These are phyloP conservation scores for Phytophthora citricola DNA, from an alignment of 352 stramenopile species.

Conservation along the genomic window DNA sequence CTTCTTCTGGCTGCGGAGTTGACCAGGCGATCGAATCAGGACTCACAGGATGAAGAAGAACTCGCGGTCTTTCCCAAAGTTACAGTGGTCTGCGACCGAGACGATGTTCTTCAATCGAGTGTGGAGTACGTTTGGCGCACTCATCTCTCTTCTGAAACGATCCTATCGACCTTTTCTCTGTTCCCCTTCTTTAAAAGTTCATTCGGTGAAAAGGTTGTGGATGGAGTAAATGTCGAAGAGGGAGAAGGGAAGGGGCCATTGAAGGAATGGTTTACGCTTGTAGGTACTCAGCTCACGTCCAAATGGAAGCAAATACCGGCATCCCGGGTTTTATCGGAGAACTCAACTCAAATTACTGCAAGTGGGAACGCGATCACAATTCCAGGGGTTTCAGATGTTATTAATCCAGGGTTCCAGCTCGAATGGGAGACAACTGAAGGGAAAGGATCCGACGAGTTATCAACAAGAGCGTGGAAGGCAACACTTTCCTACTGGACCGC, in stretches of 20 bases:
- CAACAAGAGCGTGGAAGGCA: conserved; percentile 52
- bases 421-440: conserved; percentile 35
- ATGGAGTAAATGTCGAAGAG: conserved; percentile 70
- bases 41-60: conserved; percentile 17
- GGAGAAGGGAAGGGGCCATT: conserved; percentile 76
- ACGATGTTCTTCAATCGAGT: conserved; percentile 49
- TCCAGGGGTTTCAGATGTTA: conserved; percentile 22
- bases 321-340: not conserved
- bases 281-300: conserved; percentile 45
- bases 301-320: conserved; percentile 52
- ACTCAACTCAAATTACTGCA: conserved; percentile 36
- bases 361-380: conserved; percentile 61
- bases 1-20: conserved; percentile 52
- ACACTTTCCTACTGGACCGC: conserved; percentile 60
- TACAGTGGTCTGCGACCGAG: conserved; percentile 55
- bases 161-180: conserved; percentile 37
- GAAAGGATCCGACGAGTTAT: conserved; percentile 49
- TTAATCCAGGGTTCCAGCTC: conserved; percentile 46
- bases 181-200: conserved; percentile 72
- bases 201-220: conserved; percentile 76
- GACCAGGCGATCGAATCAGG: conserved; percentile 23
- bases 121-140: conserved; percentile 40
- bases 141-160: conserved; percentile 22
- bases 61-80: conserved; percentile 46
- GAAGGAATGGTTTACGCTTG: conserved; percentile 76